Evolutionary conservation across 495 filamentous ascomycete genomes (phyloP).

Genomic region (Pyronema omphalodes): DNA sequence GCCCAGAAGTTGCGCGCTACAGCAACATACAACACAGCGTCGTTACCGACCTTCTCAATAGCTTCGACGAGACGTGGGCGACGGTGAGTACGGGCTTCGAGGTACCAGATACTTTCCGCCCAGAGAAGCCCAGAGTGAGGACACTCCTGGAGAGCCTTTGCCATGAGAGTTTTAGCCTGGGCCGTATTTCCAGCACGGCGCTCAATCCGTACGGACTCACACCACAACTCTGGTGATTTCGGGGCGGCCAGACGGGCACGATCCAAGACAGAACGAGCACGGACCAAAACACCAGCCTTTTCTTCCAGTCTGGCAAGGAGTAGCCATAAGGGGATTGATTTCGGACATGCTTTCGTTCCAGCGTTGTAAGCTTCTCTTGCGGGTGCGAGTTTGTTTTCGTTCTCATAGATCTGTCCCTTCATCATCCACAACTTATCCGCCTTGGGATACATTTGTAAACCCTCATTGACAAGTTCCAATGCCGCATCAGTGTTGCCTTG

Average conservation of each 20-base stretch:
- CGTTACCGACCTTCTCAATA: slow-evolving; percentile 90
- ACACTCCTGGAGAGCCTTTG: slow-evolving; percentile 74
- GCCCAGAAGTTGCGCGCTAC: slow-evolving; percentile 61
- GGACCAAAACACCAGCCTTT: slow-evolving; percentile 61
- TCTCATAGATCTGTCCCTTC: slow-evolving; percentile 93
- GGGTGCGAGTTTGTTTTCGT: slow-evolving; percentile 53
- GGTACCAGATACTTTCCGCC: slow-evolving; percentile 84
- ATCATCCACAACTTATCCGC: slow-evolving; percentile 91
- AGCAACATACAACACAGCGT: slow-evolving; percentile 63
- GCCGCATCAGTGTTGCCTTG: slow-evolving; percentile 59
- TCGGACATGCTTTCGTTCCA: slow-evolving; percentile 69
- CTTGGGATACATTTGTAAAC: slow-evolving; percentile 69
- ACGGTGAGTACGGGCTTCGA: slow-evolving; percentile 77
- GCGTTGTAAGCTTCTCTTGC: slow-evolving; percentile 82
- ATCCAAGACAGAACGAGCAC: slow-evolving; percentile 82
- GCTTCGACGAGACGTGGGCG: slow-evolving; percentile 81
- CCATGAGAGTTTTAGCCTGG: slow-evolving; percentile 82
- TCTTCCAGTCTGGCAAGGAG: slow-evolving; percentile 79
- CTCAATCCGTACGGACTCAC: slow-evolving; percentile 80
- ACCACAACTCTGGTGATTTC: slow-evolving; percentile 71
- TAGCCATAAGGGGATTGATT: slow-evolving; percentile 73
- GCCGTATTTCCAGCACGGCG: slow-evolving; percentile 64
- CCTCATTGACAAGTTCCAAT: slow-evolving; percentile 71
- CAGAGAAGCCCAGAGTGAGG: slow-evolving; percentile 81
- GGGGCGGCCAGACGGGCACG: slow-evolving; percentile 69